Evolutionary conservation across 2,329 filamentous ascomycete genomes (phyloP), one percentile per base, ranked within the genome.

Genomic region (Emmonsiellopsis sp.): DNA sequence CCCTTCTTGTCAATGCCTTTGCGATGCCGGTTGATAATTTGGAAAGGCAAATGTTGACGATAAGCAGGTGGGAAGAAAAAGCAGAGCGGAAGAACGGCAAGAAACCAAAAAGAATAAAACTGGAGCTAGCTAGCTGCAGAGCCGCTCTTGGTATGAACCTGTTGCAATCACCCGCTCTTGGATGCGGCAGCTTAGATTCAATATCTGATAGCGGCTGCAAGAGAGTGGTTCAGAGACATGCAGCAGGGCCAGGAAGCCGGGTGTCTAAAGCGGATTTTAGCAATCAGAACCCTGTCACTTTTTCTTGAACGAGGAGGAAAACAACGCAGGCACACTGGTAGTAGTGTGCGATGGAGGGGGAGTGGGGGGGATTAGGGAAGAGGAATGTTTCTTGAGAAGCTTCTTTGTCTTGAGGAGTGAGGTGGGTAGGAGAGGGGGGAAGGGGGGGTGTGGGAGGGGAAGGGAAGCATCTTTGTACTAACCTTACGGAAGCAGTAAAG

Each of bases 161-260:
- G 49, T 59, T 55, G 53, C 57, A 57, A 56, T 49, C 54, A 56
- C 50, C 57, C 55, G 51, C 44, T 53, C 52, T 49, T 43, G 39
- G 32, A 45, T 52, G 13, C 9, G 32, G 17, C 42, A 36, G 40
- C 42, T 52, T 45, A 45, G 32, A 13, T 44, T 33, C 33, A 52
- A 42, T 49, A 45, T 50, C 50, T 49, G 32, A 52, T 27, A 33
- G 21, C 33, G 37, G 44, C 32, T 34, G 42, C 11, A n/a, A 44
- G 17, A 27, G 42, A 39, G 33, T 36, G 33, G 51, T 48, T 54
- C 52, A 56, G 52, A 56, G 40, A 54, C 55, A 56, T 54, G 55
- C 55, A 56, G 52, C 33, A 45, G 33, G 21, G 42, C 27, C 34
- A 44, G 50, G 42, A 37, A 45, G 14, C 33, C 14, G 37, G 37